Percentiles rank a stretch among this genome's conserved stretches.
These are phyloP conservation scores for Diplodia scrobiculata DNA, from an alignment of 2,329 filamentous ascomycete species.

Conservation along the genomic window DNA sequence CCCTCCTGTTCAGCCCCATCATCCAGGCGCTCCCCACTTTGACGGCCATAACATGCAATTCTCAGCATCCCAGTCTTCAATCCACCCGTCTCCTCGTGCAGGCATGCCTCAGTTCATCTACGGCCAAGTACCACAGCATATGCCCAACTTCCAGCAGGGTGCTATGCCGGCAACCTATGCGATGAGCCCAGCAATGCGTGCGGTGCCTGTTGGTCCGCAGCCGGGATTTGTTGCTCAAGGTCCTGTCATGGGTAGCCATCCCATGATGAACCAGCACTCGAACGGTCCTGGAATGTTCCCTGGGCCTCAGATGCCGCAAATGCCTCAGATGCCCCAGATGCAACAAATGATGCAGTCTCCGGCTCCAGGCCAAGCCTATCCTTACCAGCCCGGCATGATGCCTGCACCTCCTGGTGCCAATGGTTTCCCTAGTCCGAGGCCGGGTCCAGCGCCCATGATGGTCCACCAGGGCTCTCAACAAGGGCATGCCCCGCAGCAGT, in stretches of 20 bases:
- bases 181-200: slow-evolving; percentile 68
- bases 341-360: slow-evolving; percentile 68
- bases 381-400: slow-evolving; percentile 57
- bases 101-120: slow-evolving; percentile 66
- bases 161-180: slow-evolving; percentile 66
- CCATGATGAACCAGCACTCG: slow-evolving; percentile 79
- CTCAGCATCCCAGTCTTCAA: slow-evolving; percentile 76
- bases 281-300: slow-evolving; percentile 72
- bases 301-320: slow-evolving; percentile 40
- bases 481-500: slow-evolving; percentile 68
- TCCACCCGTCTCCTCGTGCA: slow-evolving; percentile 79
- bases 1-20: slow-evolving; percentile 73
- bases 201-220: slow-evolving; percentile 67
- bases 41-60: slow-evolving; percentile 88
- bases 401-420: slow-evolving; percentile 63
- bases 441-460: slow-evolving; percentile 83
- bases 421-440: slow-evolving; percentile 85
- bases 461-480: slow-evolving; percentile 91
- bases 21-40: slow-evolving; percentile 67
- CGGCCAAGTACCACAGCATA: slow-evolving; percentile 63
- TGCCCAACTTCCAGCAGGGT: slow-evolving; percentile 52
- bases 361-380: slow-evolving; percentile 65
- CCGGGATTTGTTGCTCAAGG: slow-evolving; percentile 75
- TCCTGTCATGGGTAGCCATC: slow-evolving; percentile 67
- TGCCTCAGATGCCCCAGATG: slow-evolving; percentile 26